Percentiles rank a stretch among this genome's conserved stretches.
Conservation (phyloP, 2,329 filamentous ascomycete species). For the Chrysoporthe cubensis region DNA sequence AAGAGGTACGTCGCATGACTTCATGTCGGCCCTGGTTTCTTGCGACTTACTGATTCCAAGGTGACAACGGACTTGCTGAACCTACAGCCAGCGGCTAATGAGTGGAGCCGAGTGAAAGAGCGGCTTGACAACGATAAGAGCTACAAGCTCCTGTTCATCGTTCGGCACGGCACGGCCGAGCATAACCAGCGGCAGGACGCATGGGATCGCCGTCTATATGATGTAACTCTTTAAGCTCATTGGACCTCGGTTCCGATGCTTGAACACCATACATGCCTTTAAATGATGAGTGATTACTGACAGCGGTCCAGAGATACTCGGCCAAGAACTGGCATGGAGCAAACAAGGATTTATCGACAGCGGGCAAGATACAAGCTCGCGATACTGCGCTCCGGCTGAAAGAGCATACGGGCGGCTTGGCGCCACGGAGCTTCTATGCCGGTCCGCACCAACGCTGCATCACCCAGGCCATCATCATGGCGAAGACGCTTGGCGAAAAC, state of each 20-base stretch:
- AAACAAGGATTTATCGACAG: constrained; percentile 5
- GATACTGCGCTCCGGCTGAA: not conserved
- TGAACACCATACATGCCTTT: not conserved
- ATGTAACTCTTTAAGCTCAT: not conserved
- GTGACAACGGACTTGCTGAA: not conserved
- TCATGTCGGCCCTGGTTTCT: not conserved
- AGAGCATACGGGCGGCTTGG: not conserved
- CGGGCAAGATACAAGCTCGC: constrained; percentile 2
- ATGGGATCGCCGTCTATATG: not conserved
- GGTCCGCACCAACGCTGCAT: not conserved
- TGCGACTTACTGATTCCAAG: not conserved
- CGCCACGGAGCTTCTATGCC: not conserved
- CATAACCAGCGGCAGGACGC: constrained; percentile 6
- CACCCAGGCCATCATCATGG: constrained; percentile 1
- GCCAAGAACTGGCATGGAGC: constrained; percentile 2
- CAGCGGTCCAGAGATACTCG: not conserved
- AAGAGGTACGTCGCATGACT: not conserved
- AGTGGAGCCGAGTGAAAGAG: not conserved
- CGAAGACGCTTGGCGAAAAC: not conserved
- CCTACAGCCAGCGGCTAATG: not conserved
- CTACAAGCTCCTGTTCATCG: not conserved
- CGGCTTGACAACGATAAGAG: not conserved
- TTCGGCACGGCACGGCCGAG: not conserved
- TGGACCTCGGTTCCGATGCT: not conserved
- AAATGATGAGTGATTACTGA: not conserved